These are phyloP conservation scores for Fusarium buxicola DNA, from an alignment of 2,329 filamentous ascomycete genomes.

Conservation along the genomic window DNA sequence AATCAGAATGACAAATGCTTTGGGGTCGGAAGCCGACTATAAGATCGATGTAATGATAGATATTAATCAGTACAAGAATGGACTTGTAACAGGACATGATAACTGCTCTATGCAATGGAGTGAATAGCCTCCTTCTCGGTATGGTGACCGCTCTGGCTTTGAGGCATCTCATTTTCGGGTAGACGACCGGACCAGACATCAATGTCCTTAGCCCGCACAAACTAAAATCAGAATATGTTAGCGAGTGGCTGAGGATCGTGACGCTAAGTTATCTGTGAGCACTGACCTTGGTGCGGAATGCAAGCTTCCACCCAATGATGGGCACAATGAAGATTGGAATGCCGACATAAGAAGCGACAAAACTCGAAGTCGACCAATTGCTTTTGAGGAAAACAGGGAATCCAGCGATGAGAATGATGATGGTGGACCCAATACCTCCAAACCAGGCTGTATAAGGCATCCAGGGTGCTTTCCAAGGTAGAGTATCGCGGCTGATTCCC, in stretches of 20 bases:
- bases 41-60: too few relatives aligned
- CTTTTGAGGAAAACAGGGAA: conserved; percentile 79
- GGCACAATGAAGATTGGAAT: conserved; percentile 70
- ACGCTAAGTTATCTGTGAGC: accelerated
- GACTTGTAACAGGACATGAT: not conserved
- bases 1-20: too few relatives aligned
- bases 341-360: conserved; percentile 73
- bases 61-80: too few relatives aligned
- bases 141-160: too few relatives aligned
- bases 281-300: conserved; percentile 37
- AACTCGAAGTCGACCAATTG: conserved; percentile 71
- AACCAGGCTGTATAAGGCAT: conserved; percentile 75
- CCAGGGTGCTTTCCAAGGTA: conserved; percentile 64
- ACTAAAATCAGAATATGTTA: conserved; percentile 1
- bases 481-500: conserved; percentile 61
- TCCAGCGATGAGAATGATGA: conserved; percentile 79
- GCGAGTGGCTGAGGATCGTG: not conserved
- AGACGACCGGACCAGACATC: conserved; percentile 56
- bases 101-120: too few relatives aligned
- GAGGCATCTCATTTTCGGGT: conserved; percentile 20
- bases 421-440: conserved; percentile 65
- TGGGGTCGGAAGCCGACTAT: too few relatives aligned
- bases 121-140: too few relatives aligned
- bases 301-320: conserved; percentile 70
- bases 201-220: conserved; percentile 59